Evolutionary conservation across 768 basidiomycete species (phyloP).

Genomic region (Mycena vitilis): DNA sequence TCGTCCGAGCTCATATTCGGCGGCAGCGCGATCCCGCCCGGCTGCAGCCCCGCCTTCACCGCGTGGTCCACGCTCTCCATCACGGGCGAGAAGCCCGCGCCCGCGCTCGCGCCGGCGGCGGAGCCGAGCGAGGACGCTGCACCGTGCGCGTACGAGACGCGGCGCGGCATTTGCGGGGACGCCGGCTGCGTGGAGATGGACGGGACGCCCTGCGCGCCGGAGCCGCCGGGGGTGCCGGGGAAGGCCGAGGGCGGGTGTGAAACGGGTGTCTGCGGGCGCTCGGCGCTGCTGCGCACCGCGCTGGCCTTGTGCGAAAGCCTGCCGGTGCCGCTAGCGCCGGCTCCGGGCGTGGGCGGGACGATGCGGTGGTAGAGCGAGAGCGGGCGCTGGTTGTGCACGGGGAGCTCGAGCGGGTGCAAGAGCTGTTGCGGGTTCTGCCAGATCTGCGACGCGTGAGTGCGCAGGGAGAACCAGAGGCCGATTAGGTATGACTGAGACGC

Average conservation of each 20-base stretch:
- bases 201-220: constrained; percentile 1
- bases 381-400: constrained; percentile 61
- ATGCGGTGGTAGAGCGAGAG: constrained; percentile 75
- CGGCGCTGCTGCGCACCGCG: neutral
- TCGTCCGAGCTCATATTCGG: constrained; percentile 84
- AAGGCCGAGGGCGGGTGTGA: neutral
- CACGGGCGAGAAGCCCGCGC: constrained; percentile 65
- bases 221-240: neutral
- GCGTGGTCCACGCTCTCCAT: constrained; percentile 84
- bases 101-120: constrained; percentile 41
- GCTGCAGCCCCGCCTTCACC: constrained; percentile 63
- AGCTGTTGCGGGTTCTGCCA: constrained; percentile 98
- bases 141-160: constrained; percentile 70
- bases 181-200: constrained; percentile 37
- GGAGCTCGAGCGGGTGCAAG: constrained; percentile 73
- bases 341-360: constrained; percentile 48
- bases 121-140: too few relatives aligned
- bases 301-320: constrained; percentile 30
- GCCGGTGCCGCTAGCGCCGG: neutral
- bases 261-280: constrained; percentile 35
- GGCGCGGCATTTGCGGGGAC: constrained; percentile 58
- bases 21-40: constrained; percentile 64
- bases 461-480: constrained; percentile 98
- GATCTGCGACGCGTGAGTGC: constrained; percentile 97
- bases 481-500: constrained; percentile 87